Base-by-base conservation (phyloP, 345 rosid species). In the Passiflora organensis region DNA sequence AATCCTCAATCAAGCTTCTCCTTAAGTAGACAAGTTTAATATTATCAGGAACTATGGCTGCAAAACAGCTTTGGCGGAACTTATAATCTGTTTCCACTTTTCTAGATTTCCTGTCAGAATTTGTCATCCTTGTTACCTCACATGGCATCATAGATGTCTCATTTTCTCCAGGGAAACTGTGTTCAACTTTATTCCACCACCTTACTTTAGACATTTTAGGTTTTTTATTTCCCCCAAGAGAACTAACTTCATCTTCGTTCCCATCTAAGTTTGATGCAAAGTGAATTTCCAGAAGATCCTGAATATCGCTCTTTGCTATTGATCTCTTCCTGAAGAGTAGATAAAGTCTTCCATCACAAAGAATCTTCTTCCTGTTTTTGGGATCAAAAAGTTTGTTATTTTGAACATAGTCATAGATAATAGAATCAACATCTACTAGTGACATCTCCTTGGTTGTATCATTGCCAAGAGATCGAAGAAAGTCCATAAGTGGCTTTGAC, bases 1-100 rank as follows among this genome's bases (percentile, higher is more conserved):
- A 39, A 65, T 71, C 72, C 60, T 61, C 43, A 42, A 80, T 56
- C 38, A 82, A 69, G 76, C 81, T 67, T 61, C 50, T 82, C 53
- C 81, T 73, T 37, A 82, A 60, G 74, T 82, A 80, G 54, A 80
- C 74, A 66, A 51, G 78, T 63, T 76, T 80, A 22, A 82, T 64
- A 24, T 82, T 82, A 12, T 82, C 78, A 17, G 67, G 48, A 67
- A 65, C 67, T 43, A 80, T 67, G 8, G 56, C 56, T 24, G 83
- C 88, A 11, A 77, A 72, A 43, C 66, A 62, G 13, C 76, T 75
- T 45, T 76, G 55, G 19, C 48, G 47, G 56, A 67, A 54, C 17
- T 48, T 48, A 43, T 56, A 43, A 25, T 54, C 63, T 51, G 25
- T 66, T 59, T 66, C 73, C 34, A 38, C 24, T 32, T 68, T 61